Evolutionary conservation across 176 grass and related monocot genomes (phyloP).

Genomic region (Aegilops umbellulata): DNA sequence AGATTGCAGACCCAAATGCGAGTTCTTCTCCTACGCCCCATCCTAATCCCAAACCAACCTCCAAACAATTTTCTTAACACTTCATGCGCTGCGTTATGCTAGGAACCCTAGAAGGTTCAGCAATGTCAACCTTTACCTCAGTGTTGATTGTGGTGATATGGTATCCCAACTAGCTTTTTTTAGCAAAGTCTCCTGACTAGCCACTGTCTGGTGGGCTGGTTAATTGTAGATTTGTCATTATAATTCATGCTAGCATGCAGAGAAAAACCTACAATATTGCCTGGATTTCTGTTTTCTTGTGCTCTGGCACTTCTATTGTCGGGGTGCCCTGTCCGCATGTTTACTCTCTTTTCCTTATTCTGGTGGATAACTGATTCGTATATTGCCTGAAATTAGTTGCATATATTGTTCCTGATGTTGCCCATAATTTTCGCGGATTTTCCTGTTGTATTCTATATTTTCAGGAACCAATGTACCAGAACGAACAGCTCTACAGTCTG

Average conservation of each 20-base stretch:
- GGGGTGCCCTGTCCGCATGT: not conserved
- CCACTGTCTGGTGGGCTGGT: not conserved
- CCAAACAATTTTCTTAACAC: not conserved
- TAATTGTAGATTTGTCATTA: not conserved
- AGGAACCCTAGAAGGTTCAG: not conserved
- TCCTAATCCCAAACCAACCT: not conserved
- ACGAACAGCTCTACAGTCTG: conserved; percentile 68
- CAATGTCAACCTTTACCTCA: not conserved
- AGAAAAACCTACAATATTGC: not conserved
- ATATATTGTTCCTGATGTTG: not conserved
- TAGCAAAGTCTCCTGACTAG: not conserved
- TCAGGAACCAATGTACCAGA: conserved; percentile 27
- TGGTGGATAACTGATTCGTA: not conserved
- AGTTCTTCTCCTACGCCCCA: not conserved
- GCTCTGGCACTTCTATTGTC: not conserved
- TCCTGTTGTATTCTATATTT: conserved; percentile 16
- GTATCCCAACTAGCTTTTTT: not conserved
- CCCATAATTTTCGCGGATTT: not conserved
- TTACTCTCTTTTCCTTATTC: not conserved
- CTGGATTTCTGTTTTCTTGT: not conserved
- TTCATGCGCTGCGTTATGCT: not conserved
- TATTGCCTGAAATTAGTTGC: not conserved
- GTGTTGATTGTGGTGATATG: not conserved
- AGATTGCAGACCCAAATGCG: not conserved
- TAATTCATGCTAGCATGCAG: not conserved